Base-by-base conservation (phyloP, 345 rosid species). In the Eucalyptus lansdowneana region DNA sequence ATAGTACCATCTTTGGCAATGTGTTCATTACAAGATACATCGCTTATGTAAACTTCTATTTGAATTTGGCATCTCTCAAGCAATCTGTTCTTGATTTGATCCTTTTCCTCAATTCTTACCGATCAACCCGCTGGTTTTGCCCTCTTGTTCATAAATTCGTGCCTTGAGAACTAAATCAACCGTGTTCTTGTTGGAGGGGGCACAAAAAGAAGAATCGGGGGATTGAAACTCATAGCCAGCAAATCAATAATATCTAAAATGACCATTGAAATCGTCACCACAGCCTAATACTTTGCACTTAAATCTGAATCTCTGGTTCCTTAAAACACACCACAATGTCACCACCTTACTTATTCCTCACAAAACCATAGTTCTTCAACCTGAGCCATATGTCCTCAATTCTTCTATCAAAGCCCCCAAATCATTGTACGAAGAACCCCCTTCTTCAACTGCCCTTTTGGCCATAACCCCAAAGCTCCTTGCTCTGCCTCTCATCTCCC, bases 341-440 rank as follows among this genome's bases (percentile, higher is more conserved):
- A 40, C 7, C 83, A 37, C 83, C 14, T 37, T 76, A 42, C 25
- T 19, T 21, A 76, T 76, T 76, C 47, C 83, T 6, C 29, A 6
- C 83, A 76, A 40, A 40, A 11, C 47, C 29, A 37, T 3, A 21
- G 83, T 37, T 4, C 27, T 76, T 76, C 15, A 40, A 11, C 83
- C 83, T 6, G 47, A 76, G 9, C 83, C 83, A 76, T 40, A 21
- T 40, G 83, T 21, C 83, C 47, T 76, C 47, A 76, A 37, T 76
- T 91, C 92, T 40, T 93, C 88, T 10, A 94, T 62, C 49, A 94
- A 50, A 88, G 88, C 91, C 80, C 83, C 86, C 87, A 92, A 29
- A 88, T 92, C 89, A 29, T 88, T 37, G 88, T 45, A 17, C 5
- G 96, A 94, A 7, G 95, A 93, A 5, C 95, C 94, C 9, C 93